Conservation (phyloP, 305 asterid species). For the Fraxinus angustifolia region DNA sequence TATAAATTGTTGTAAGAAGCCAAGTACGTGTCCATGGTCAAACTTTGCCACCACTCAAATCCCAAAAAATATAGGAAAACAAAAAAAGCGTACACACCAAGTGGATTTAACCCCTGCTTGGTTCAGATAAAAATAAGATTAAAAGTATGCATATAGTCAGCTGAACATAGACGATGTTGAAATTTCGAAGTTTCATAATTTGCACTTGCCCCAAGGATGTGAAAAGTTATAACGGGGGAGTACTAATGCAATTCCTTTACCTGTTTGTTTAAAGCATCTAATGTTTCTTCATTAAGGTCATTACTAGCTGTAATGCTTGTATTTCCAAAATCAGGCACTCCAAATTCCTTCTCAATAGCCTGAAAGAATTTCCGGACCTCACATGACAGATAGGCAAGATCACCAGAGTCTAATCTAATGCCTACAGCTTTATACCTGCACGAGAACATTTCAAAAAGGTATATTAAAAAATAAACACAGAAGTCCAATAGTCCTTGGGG, state of each 20-base stretch:
- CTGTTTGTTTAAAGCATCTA: slow-evolving; percentile 97
- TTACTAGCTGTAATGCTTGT: slow-evolving; percentile 89
- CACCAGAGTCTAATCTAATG: slow-evolving; percentile 96
- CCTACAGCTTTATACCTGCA: slow-evolving; percentile 86
- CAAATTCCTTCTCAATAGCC: slow-evolving; percentile 73
- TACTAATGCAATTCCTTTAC: slow-evolving; percentile 32
- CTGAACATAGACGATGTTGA: not conserved
- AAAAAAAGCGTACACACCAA: not conserved
- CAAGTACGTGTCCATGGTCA: not conserved
- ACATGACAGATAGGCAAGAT: slow-evolving; percentile 89
- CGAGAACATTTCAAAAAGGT: slow-evolving; percentile 17
- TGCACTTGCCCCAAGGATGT: not conserved
- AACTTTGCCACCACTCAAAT: not conserved
- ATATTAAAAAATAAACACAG: slow-evolving; percentile 7
- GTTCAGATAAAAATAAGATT: not conserved
- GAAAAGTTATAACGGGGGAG: not conserved
- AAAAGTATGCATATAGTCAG: not conserved
- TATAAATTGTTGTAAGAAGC: not conserved
- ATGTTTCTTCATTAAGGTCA: slow-evolving; percentile 97
- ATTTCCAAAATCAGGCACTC: slow-evolving; percentile 62
- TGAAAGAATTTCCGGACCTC: slow-evolving; percentile 72
- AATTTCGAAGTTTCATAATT: not conserved
- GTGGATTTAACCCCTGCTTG: not conserved
- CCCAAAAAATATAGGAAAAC: not conserved
- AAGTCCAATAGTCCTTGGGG: not conserved